Conservation (phyloP, 1,284 basidiomycete species). For the Trichosporon sp. region DNA sequence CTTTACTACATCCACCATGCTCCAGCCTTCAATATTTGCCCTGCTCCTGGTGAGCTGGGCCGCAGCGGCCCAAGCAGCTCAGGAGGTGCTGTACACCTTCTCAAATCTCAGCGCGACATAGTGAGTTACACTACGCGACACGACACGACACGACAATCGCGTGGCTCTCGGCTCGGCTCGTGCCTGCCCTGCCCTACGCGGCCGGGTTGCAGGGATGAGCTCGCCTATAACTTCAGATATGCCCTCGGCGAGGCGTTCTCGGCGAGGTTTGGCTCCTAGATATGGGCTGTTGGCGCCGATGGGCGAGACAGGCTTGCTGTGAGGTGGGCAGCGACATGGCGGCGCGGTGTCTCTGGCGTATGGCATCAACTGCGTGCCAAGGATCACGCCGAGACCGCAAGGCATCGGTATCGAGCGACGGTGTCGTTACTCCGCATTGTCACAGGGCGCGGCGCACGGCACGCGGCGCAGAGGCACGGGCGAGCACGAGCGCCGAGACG, state of each 20-base stretch:
- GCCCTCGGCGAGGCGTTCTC: too few species aligned
- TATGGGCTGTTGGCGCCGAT: too few species aligned
- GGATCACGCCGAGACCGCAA: background rate
- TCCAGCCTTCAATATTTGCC: background rate
- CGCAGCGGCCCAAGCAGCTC: background rate
- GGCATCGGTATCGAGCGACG: background rate
- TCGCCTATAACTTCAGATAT: too few species aligned
- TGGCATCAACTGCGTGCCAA: too few species aligned
- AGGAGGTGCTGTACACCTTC: constrained; percentile 10
- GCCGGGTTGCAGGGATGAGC: too few species aligned
- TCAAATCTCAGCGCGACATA: constrained; percentile 16
- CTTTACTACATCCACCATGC: background rate
- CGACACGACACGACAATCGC: background rate
- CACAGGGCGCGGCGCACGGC: too few species aligned
- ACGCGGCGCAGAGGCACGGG: background rate
- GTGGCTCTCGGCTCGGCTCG: background rate
- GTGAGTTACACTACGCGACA: constrained; percentile 2
- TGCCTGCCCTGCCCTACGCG: too few species aligned
- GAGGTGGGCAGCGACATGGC: too few species aligned
- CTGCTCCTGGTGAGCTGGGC: background rate
- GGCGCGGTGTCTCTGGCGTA: too few species aligned
- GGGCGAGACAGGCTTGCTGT: too few species aligned
- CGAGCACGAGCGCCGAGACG: background rate
- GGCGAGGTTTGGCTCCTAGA: too few species aligned
- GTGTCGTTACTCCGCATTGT: background rate